Evolutionary conservation across 2,329 filamentous ascomycete species (phyloP), one percentile per base, ranked within the genome.

Genomic region (Pestalotiopsis sp.): DNA sequence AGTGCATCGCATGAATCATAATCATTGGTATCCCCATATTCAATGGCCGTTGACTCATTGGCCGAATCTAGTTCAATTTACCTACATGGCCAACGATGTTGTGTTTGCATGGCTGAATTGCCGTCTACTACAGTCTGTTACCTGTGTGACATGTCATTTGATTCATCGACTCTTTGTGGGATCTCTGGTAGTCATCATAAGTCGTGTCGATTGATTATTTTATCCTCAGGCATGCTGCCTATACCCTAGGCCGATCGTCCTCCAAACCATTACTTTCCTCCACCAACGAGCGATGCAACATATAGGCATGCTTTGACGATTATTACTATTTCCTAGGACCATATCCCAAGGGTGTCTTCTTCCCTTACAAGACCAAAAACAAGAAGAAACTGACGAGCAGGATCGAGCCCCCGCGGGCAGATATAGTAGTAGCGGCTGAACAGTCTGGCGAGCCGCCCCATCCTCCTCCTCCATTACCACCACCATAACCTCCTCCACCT

Each of bases 21-120:
- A 31, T 7, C 27, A 6, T 25, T 45, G 41, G 12, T 45, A 17
- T 23, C 23, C 23, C 31, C 12, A 14, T 17, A 27, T 36, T 27
- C 57, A 27, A 12, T 59, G 57, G 57, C 57, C 57, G 57, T 27
- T 59, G 57, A 59, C 57, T 59, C 57, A 59, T 59, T 59, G 57
- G 57, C 57, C 57, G 57, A 52, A n/a, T 9, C 31, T 36, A 36
- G 31, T 36, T 36, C 31, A 36, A 36, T 36, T 36, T 36, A 36
- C 31, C 6, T 36, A 36, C 31, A 36, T 36, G 7, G 31, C 7
- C 31, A 36, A 36, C 31, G 31, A 36, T 36, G 31, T 36, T 36
- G 31, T 31, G 27, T 36, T 36, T 36, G 17, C 45, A 52, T n/a
- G 45, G 20, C 9, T 23, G 17, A 23, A 9, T 9, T 52, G 17